Conservation (phyloP, 176 grass and related monocot species). For the Triticum monococcum region DNA sequence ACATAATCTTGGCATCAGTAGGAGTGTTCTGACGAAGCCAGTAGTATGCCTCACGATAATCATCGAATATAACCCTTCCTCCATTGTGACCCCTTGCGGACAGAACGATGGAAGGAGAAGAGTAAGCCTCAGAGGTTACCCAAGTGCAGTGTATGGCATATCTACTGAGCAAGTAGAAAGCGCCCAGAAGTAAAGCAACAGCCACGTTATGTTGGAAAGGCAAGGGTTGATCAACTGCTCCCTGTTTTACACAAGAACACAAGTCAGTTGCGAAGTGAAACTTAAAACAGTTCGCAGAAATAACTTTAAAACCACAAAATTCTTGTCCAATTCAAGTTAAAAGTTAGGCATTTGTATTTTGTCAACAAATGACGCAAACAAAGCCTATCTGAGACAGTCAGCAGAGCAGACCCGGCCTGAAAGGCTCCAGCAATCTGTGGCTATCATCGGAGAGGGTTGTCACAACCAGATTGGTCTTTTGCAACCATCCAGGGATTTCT, state of each 20-base stretch:
- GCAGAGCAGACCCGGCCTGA: neutral
- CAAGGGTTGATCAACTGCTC: conserved; percentile 73
- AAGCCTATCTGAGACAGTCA: neutral
- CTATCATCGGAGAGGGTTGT: neutral
- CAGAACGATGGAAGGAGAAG: conserved; percentile 97
- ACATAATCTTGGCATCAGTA: conserved; percentile 95
- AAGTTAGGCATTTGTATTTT: neutral
- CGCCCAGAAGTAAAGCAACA: conserved; percentile 73
- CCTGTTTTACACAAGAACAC: conserved; percentile 55
- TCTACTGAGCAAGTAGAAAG: conserved; percentile 93
- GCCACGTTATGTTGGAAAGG: conserved; percentile 87
- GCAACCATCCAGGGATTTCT: neutral
- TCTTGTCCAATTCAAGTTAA: neutral
- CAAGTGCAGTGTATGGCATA: conserved; percentile 97
- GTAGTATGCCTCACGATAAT: conserved; percentile 97
- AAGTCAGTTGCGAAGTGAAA: conserved; percentile 15
- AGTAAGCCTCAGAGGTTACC: conserved; percentile 99
- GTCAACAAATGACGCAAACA: neutral
- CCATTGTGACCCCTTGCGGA: conserved; percentile 78
- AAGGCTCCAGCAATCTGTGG: neutral
- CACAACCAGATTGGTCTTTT: neutral
- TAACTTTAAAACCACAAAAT: neutral
- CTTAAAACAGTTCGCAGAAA: neutral
- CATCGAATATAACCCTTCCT: conserved; percentile 96
- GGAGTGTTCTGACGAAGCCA: conserved; percentile 99